Conservation (phyloP, 139 green algal species). For the Raphidocelis subcapitata region DNA sequence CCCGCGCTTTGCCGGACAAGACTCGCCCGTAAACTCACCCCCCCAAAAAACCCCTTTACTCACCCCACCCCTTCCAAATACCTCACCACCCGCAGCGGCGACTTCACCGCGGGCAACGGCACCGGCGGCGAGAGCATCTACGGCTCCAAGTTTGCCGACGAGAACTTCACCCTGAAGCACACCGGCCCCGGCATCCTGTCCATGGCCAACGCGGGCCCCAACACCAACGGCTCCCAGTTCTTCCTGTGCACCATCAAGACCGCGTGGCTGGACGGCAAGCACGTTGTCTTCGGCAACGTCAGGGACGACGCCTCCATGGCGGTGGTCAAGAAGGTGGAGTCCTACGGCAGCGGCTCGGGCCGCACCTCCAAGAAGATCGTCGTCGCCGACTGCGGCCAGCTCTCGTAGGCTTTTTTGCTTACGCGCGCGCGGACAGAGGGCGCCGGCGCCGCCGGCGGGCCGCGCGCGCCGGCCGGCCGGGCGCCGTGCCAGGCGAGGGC, state of each 20-base stretch:
- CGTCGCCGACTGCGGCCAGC: constrained; percentile 75
- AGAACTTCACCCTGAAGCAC: constrained; percentile 88
- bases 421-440: too few species aligned
- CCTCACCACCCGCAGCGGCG: constrained; percentile 40
- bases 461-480: too few species aligned
- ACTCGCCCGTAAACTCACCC: too few species aligned
- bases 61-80: too few species aligned
- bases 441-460: too few species aligned
- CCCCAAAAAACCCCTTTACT: neutral
- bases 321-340: constrained; percentile 70
- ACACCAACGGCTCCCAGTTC: constrained; percentile 86
- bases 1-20: too few species aligned
- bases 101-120: constrained; percentile 73
- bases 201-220: constrained; percentile 83
- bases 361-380: constrained; percentile 52
- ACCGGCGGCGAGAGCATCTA: constrained; percentile 90
- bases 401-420: constrained; percentile 54
- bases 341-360: constrained; percentile 54
- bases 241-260: constrained; percentile 80
- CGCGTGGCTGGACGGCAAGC: constrained; percentile 78
- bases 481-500: too few species aligned
- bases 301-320: constrained; percentile 69
- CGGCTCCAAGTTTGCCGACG: constrained; percentile 62
- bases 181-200: constrained; percentile 64
- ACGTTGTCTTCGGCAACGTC: constrained; percentile 69